Conservation (phyloP, 257 asterid genomes). For the Solanum sejunctum region DNA sequence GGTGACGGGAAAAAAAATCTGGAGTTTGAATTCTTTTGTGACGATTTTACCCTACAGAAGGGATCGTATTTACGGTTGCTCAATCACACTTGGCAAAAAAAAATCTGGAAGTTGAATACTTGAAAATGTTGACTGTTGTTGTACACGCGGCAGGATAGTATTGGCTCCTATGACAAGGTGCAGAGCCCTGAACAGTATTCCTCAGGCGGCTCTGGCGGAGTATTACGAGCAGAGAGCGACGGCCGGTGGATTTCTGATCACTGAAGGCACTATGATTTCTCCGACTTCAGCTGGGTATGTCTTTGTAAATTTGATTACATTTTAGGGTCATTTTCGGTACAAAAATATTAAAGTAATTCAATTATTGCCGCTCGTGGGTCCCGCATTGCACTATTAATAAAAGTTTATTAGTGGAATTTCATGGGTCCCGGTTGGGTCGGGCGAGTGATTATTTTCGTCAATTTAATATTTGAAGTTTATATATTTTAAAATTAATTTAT, state of each 20-base stretch:
- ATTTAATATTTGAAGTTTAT: neutral
- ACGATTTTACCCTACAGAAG: neutral
- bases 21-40: neutral
- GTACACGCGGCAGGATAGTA: slow-evolving; percentile 44
- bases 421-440: no score
- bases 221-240: slow-evolving; percentile 86
- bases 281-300: slow-evolving; percentile 81
- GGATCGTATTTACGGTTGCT: neutral
- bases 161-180: slow-evolving; percentile 96
- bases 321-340: neutral
- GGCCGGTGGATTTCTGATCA: slow-evolving; percentile 78
- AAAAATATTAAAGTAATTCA: neutral
- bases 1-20: neutral
- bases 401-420: neutral
- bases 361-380: neutral
- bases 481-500: neutral
- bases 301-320: neutral
- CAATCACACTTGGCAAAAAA: no score
- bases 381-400: neutral
- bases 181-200: slow-evolving; percentile 59
- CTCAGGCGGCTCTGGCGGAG: slow-evolving; percentile 51
- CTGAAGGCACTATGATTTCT: slow-evolving; percentile 88
- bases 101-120: no score
- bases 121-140: neutral
- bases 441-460: no score